Conservation (phyloP, 768 basidiomycete genomes). For the Leucogyrophana mollusca region DNA sequence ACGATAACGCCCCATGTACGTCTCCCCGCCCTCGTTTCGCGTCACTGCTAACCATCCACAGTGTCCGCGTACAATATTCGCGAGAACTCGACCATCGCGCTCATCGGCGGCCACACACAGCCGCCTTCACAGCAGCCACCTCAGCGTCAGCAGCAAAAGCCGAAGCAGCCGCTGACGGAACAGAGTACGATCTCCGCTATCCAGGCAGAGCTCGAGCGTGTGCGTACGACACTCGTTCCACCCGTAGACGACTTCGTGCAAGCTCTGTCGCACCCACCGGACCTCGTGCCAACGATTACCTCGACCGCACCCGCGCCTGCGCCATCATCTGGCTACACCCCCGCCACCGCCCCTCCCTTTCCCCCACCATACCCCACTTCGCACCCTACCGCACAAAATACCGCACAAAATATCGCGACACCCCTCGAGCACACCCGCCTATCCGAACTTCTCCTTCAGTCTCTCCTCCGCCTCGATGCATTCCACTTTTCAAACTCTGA, state of each 20-base stretch:
- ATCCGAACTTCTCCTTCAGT: conserved; percentile 81
- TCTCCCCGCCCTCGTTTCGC: conserved; percentile 17
- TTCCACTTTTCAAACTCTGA: conserved; percentile 62
- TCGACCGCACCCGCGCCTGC: conserved; percentile 11
- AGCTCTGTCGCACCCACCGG: conserved; percentile 16
- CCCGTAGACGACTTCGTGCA: conserved; percentile 56
- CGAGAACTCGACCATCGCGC: conserved; percentile 64
- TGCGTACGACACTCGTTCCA: conserved; percentile 55
- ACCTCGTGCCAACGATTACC: conserved; percentile 5
- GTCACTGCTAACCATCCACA: conserved; percentile 20
- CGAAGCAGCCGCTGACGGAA: conserved; percentile 37
- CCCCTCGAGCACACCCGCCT: conserved; percentile 53
- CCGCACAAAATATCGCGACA: conserved; percentile 13
- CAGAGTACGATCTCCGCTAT: conserved; percentile 34
- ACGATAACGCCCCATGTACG: conserved; percentile 65
- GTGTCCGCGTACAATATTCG: conserved; percentile 77
- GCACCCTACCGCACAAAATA: conserved; percentile 1
- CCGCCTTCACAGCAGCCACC: conserved; percentile 21
- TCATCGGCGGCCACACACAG: conserved; percentile 54
- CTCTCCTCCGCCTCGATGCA: conserved; percentile 84
- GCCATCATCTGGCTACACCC: background rate
- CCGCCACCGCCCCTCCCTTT: conserved; percentile 6
- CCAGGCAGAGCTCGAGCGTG: conserved; percentile 39
- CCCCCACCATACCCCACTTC: background rate
- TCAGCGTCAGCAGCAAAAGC: conserved; percentile 20